phyloP scores from a whole-genome alignment of 139 green algal genomes.

The Chlamydomonas schloesseri region DNA sequence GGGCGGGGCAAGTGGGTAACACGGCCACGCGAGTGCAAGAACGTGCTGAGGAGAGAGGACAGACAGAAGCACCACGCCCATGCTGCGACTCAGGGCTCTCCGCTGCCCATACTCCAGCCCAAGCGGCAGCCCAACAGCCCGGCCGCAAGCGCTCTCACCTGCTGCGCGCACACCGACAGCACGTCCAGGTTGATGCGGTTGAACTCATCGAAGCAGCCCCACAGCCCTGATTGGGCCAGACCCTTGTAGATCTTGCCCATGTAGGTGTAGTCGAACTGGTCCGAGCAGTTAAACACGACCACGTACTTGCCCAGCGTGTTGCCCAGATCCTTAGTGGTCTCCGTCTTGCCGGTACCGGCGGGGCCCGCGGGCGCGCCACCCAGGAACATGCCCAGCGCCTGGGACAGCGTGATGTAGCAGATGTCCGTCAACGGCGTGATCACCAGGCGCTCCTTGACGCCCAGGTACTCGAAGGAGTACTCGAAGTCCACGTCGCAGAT shows the following conservation, averaged over 20 bases:
- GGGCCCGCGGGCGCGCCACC: constrained; percentile 94
- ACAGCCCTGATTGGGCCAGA: constrained; percentile 94
- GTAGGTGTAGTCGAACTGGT: constrained; percentile 96
- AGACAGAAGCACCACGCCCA: neutral
- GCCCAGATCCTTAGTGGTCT: constrained; percentile 97
- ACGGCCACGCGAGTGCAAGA: too few relatives aligned
- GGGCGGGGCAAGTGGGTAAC: too few relatives aligned
- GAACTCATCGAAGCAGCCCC: constrained; percentile 99
- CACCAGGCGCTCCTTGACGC: constrained; percentile 96
- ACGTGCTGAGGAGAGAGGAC: neutral
- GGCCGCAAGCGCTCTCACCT: constrained; percentile 62
- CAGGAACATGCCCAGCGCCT: constrained; percentile 96
- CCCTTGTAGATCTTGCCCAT: constrained; percentile 99
- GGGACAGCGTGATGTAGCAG: constrained; percentile 96
- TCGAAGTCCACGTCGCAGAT: constrained; percentile 99
- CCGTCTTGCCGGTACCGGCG: constrained; percentile 94
- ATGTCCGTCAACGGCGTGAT: constrained; percentile 97
- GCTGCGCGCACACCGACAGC: constrained; percentile 95
- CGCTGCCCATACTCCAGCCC: too few relatives aligned
- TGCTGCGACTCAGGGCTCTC: too few relatives aligned
- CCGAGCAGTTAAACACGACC: constrained; percentile 98
- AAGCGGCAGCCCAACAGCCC: too few relatives aligned
- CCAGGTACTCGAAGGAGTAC: constrained; percentile 96
- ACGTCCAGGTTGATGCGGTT: constrained; percentile 99
- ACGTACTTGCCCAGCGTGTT: constrained; percentile 97